Base-by-base conservation (phyloP, 1,284 basidiomycete species). In the Vanrija humicola region DNA sequence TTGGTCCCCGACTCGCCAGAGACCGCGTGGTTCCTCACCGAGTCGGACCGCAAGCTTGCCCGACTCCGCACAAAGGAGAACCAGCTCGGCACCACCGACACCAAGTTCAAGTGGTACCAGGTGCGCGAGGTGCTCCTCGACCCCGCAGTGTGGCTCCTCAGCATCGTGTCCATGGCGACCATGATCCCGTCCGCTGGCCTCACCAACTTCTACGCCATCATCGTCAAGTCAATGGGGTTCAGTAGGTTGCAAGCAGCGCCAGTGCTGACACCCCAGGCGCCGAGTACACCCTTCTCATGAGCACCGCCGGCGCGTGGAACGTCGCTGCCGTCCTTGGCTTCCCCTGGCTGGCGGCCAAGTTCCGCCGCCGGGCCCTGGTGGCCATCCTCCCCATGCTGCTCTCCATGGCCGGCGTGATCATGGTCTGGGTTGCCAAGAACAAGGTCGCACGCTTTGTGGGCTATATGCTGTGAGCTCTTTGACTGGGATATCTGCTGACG, bases 1-100 rank as follows among this genome's bases (percentile, higher is more conserved):
- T 50, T 66, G 42, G 51, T 73, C 5, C 70, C 69, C 43, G 69
- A 69, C 55, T 38, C 54, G 16, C 65, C 65, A 0, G 51, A 55
- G 7, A 25, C 54, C 40, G 69, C 66, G 6, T 57, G 64, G 25
- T 73, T 68, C 64, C 63, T 67, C 3, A 58, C 16, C 34, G 29
- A 53, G 10, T 48, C 58, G 12, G 63, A 69, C 15, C 67, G 66
- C 44, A 43, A 52, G 21, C 52, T 69, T 25, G 68, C 70, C 25
- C 46, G 63, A 21, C 59, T 65, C 8, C 64, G 71, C 38, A 50
- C 47, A 3, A 55, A 43, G 7, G 48, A 50, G 38, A 73, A 70
- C 56, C 55, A 63, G 43, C 69, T 70, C 55, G 66, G 61, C 49
- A 58, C 64, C 47, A 63, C 63, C 40, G 48, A 61, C 10, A 64